phyloP scores from a whole-genome alignment of 2,329 filamentous ascomycete genomes.

The Saccharata proteae region DNA sequence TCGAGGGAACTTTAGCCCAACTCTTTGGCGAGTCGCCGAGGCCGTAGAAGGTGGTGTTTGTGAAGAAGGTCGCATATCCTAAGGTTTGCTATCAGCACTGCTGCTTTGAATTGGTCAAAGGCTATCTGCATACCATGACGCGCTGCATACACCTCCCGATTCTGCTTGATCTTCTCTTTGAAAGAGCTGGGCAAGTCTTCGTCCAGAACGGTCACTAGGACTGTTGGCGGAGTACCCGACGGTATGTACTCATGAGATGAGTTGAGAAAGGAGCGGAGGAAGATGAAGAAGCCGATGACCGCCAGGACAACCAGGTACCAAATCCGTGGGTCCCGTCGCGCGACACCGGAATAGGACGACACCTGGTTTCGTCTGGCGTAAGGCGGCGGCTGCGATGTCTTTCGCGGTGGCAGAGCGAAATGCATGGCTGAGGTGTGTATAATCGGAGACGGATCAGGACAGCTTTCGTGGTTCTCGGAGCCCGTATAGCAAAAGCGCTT shows the following conservation, averaged over 20 bases:
- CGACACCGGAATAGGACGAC: too few relatives aligned
- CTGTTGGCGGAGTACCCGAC: slow-evolving; percentile 35
- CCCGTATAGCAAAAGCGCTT: too few relatives aligned
- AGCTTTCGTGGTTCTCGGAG: too few relatives aligned
- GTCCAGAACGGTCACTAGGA: slow-evolving; percentile 80
- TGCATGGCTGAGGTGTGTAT: slow-evolving; percentile 53
- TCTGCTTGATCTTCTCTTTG: slow-evolving; percentile 62
- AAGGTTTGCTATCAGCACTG: slow-evolving; percentile 7
- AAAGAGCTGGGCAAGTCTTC: slow-evolving; percentile 54
- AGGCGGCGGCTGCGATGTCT: slow-evolving; percentile 63
- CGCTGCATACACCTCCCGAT: slow-evolving; percentile 72
- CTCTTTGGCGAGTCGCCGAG: slow-evolving; percentile 45
- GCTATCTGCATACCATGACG: slow-evolving; percentile 65
- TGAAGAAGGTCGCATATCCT: slow-evolving; percentile 84
- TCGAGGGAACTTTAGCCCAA: slow-evolving; percentile 71
- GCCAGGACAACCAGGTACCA: slow-evolving; percentile 41
- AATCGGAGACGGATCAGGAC: too few relatives aligned
- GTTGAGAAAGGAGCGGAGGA: slow-evolving; percentile 39
- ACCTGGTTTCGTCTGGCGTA: too few relatives aligned
- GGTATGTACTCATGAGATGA: slow-evolving; percentile 1
- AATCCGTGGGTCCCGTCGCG: too few relatives aligned
- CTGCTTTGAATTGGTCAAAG: slow-evolving; percentile 9
- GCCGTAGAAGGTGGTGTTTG: slow-evolving; percentile 64
- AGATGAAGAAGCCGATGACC: slow-evolving; percentile 47
- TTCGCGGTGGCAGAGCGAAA: slow-evolving; percentile 78